Percentiles rank a stretch among this genome's conserved stretches.
phyloP scores from a whole-genome alignment of 257 asterid species.

The Salvia splendens region DNA sequence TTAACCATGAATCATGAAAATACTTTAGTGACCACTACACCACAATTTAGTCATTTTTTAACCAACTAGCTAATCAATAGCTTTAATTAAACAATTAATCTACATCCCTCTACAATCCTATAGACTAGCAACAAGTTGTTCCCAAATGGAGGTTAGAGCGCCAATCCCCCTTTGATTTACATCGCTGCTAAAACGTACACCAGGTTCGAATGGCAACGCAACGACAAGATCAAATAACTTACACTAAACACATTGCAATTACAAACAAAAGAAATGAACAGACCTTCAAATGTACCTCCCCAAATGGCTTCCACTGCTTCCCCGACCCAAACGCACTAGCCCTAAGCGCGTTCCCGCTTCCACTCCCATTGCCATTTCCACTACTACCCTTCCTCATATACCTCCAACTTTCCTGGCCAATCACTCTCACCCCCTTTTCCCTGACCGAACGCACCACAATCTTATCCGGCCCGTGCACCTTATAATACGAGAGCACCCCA shows the following conservation, averaged over 20 bases:
- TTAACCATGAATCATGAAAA: slow-evolving; percentile 6
- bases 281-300: slow-evolving; percentile 92
- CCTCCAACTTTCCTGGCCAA: slow-evolving; percentile 90
- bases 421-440: slow-evolving; percentile 80
- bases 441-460: slow-evolving; percentile 56
- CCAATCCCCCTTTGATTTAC: slow-evolving; percentile 19
- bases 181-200: slow-evolving; percentile 2
- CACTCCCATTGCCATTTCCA: slow-evolving; percentile 34
- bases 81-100: slow-evolving; percentile 16
- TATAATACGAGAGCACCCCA: slow-evolving; percentile 92
- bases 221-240: slow-evolving; percentile 14
- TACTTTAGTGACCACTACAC: not conserved
- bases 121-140: not conserved
- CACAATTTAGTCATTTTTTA: not conserved
- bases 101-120: slow-evolving; percentile 12
- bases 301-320: slow-evolving; percentile 80
- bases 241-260: slow-evolving; percentile 14
- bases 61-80: not conserved
- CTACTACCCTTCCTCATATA: slow-evolving; percentile 71
- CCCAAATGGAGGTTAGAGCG: slow-evolving; percentile 13
- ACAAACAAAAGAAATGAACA: slow-evolving; percentile 24
- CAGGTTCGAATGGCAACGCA: slow-evolving; percentile 16
- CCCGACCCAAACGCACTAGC: slow-evolving; percentile 45
- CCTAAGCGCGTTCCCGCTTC: slow-evolving; percentile 37
- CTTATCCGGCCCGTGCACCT: slow-evolving; percentile 95